Percentiles rank a stretch among this genome's conserved stretches.
Conservation (phyloP, 1,284 basidiomycete species). For the Mycena sp. region DNA sequence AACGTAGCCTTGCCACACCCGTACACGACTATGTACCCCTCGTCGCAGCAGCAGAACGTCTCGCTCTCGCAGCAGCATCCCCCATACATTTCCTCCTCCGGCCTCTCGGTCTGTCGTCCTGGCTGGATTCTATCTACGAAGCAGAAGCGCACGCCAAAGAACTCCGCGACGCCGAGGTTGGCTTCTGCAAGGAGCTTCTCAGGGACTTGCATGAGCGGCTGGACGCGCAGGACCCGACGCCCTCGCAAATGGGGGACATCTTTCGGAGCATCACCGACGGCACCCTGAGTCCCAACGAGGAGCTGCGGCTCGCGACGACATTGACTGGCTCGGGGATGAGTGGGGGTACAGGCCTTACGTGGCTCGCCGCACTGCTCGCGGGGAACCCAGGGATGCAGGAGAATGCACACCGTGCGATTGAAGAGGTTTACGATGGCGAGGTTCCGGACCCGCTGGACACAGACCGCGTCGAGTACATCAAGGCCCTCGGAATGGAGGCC, state of each 20-base stretch:
- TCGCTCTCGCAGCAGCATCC: slow-evolving; percentile 5
- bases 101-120: slow-evolving; percentile 6
- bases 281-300: slow-evolving; percentile 14
- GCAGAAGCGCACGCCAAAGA: slow-evolving; percentile 16
- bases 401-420: slow-evolving; percentile 16
- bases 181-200: slow-evolving; percentile 15
- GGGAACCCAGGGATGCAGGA: slow-evolving; percentile 20
- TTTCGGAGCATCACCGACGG: slow-evolving; percentile 8
- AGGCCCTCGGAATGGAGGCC: slow-evolving; percentile 16
- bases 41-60: slow-evolving; percentile 2
- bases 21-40: slow-evolving; percentile 22
- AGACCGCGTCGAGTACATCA: no score
- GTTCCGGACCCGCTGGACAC: slow-evolving; percentile 20
- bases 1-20: slow-evolving; percentile 20
- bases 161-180: slow-evolving; percentile 18
- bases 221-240: slow-evolving; percentile 11
- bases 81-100: slow-evolving; percentile 13
- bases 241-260: slow-evolving; percentile 17
- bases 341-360: slow-evolving; percentile 6
- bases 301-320: slow-evolving; percentile 21
- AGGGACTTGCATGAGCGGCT: slow-evolving; percentile 17
- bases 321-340: slow-evolving; percentile 15
- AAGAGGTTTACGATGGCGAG: slow-evolving; percentile 18
- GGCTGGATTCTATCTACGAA: slow-evolving; percentile 16
- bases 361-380: slow-evolving; percentile 15